These are phyloP conservation scores for Aspergillus unguis DNA, from an alignment of 2,329 filamentous ascomycete species.

Conservation along the genomic window DNA sequence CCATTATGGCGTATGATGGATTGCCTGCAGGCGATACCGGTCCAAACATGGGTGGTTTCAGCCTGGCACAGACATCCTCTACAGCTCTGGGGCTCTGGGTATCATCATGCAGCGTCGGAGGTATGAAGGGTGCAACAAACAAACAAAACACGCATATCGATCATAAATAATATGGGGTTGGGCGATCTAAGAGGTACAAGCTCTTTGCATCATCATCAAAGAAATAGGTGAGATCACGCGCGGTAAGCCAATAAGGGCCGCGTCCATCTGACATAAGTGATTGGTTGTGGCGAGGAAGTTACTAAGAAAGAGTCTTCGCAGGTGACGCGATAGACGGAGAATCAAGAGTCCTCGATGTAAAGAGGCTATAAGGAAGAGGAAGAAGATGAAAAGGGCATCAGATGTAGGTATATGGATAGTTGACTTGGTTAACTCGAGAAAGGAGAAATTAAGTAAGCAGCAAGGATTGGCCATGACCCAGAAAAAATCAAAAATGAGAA, in stretches of 20 bases:
- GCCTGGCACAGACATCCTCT: constrained; percentile 11
- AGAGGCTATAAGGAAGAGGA: background rate
- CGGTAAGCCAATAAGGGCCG: constrained; percentile 16
- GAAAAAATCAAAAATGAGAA: constrained; percentile 7
- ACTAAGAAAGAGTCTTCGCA: constrained; percentile 9
- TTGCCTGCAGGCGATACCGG: constrained; percentile 19
- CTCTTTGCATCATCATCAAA: constrained; percentile 17
- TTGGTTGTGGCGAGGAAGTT: constrained; percentile 19
- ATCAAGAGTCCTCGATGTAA: background rate
- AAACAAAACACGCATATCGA: background rate
- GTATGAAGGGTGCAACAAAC: constrained; percentile 4
- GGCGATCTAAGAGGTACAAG: background rate
- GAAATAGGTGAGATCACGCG: constrained; percentile 14
- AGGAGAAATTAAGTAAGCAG: constrained; percentile 10
- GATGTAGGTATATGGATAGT: background rate
- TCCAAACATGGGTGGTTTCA: constrained; percentile 17
- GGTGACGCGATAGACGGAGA: background rate
- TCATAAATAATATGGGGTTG: background rate
- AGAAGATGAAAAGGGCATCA: background rate
- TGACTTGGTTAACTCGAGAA: background rate
- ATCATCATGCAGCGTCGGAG: constrained; percentile 22
- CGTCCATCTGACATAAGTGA: constrained; percentile 9
- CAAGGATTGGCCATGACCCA: constrained; percentile 5
- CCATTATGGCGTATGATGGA: constrained; percentile 17
- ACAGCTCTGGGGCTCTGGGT: constrained; percentile 24